Percentiles rank a stretch among this genome's conserved stretches.
These are phyloP conservation scores for Cyclotella atomus DNA, from an alignment of 108 stramenopile genomes.

Conservation along the genomic window DNA sequence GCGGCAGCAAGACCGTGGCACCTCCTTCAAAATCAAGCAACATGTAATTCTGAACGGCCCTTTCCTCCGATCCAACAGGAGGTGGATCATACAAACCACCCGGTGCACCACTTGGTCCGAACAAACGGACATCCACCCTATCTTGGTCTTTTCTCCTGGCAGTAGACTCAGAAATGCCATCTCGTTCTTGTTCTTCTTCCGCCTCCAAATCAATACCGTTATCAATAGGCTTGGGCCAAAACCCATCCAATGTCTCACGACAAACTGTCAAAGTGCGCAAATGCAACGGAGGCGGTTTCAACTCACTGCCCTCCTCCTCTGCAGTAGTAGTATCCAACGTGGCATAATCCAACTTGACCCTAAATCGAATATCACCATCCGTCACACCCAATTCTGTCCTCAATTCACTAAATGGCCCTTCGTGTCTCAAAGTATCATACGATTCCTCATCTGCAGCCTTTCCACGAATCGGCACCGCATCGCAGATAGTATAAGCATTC, in stretches of 20 bases:
- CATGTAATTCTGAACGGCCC: conserved; percentile 71
- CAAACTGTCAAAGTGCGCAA: conserved; percentile 82
- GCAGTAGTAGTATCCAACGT: too few relatives aligned
- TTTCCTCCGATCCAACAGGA: conserved; percentile 72
- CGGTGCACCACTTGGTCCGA: conserved; percentile 79
- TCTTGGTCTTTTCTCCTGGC: conserved; percentile 38
- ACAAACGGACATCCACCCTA: conserved; percentile 48
- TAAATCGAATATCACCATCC: conserved; percentile 69
- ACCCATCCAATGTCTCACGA: conserved; percentile 85
- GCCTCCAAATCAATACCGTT: conserved; percentile 16
- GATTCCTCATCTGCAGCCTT: background rate
- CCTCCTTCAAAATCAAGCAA: conserved; percentile 83
- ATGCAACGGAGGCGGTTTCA: conserved; percentile 52
- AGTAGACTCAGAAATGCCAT: conserved; percentile 11
- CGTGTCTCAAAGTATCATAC: conserved; percentile 12
- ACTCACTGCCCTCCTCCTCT: conserved; percentile 13
- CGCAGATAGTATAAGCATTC: conserved; percentile 80
- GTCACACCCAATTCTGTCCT: conserved; percentile 77
- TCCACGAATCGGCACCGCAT: conserved; percentile 43
- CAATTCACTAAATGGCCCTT: conserved; percentile 81
- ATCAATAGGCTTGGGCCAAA: conserved; percentile 44
- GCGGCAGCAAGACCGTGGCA: conserved; percentile 80
- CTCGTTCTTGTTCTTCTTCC: conserved; percentile 20
- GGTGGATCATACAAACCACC: conserved; percentile 91
- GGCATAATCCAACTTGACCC: conserved; percentile 83